Conservation (phyloP, 306 rosid genomes). For the Cicer arietinum region DNA sequence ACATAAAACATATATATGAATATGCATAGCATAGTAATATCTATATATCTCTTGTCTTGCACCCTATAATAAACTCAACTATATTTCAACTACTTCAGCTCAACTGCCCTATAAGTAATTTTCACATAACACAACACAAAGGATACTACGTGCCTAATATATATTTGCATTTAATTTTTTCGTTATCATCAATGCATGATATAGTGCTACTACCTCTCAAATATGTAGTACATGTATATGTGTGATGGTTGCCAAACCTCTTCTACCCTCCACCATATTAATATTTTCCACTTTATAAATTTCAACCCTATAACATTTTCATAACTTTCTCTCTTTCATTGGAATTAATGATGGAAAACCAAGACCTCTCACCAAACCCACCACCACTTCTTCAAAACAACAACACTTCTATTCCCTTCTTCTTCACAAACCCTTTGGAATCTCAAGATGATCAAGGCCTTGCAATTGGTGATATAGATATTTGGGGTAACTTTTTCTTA, state of each 20-base stretch:
- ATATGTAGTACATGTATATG: neutral
- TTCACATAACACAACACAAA: conserved; percentile 35
- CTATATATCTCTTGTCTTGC: conserved; percentile 41
- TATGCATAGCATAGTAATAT: neutral
- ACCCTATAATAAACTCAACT: conserved; percentile 50
- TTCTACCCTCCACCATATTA: conserved; percentile 64
- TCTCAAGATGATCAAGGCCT: conserved; percentile 42
- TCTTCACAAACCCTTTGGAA: conserved; percentile 51
- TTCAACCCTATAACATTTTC: conserved; percentile 43
- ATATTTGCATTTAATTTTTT: conserved; percentile 24
- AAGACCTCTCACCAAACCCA: conserved; percentile 41
- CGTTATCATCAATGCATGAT: conserved; percentile 52
- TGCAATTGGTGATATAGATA: conserved; percentile 53
- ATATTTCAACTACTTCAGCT: conserved; percentile 57
- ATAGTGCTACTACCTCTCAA: neutral
- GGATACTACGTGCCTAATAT: conserved; percentile 41
- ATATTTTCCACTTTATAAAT: conserved; percentile 46
- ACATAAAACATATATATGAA: neutral
- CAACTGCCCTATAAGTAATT: conserved; percentile 48
- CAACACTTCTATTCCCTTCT: conserved; percentile 45
- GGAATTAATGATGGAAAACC: conserved; percentile 53
- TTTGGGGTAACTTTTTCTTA: conserved; percentile 66
- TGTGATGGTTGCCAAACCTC: conserved; percentile 60
- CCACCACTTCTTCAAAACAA: conserved; percentile 30
- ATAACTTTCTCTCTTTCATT: conserved; percentile 47